Evolutionary conservation across 306 rosid genomes (phyloP), one percentile per base, ranked within the genome.

Genomic region (Myrica gale): DNA sequence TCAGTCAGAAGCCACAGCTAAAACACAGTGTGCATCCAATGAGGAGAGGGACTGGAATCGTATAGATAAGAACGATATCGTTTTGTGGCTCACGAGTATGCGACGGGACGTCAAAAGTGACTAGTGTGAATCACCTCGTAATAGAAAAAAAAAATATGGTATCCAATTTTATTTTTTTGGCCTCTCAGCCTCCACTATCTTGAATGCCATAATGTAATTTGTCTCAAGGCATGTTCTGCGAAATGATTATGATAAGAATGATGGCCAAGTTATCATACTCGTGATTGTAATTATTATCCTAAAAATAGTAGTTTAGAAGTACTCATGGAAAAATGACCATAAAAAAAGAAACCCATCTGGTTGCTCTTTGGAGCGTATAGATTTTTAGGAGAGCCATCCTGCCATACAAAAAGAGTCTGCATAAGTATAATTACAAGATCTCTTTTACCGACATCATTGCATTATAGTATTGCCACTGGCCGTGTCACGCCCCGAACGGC

Each of bases 201-300:
- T 56, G 74, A 73, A 67, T n/a, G 57, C 74, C 71, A 77, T 72
- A 42, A 80, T 79, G 78, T 83, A 75, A 78, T 78, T 79, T 83
- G 83, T 77, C 81, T 79, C 76, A 78, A 2, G 74, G 96, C 96
- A 88, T 90, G 97, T 88, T 78, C 84, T 80, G 90, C 79, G 84
- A 76, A 76, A 77, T 79, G 23, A 80, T 82, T 63, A 61, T 80
- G 63, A 82, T 61, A 71, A 76, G 66, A 60, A 78, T 76, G 74
- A 82, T 82, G 81, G 82, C 77, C 80, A 79, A 43, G 80, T 77
- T 86, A 80, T 88, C 72, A 77, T 87, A 55, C 78, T 69, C 32
- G 79, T 78, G 81, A 78, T 76, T 84, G 80, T 76, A 61, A 79
- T 72, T 55, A 71, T 45, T 63, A 51, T 68, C 54, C 63, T 74